Conservation (phyloP, 2,329 filamentous ascomycete species). For the Ceratocystis colombiana region DNA sequence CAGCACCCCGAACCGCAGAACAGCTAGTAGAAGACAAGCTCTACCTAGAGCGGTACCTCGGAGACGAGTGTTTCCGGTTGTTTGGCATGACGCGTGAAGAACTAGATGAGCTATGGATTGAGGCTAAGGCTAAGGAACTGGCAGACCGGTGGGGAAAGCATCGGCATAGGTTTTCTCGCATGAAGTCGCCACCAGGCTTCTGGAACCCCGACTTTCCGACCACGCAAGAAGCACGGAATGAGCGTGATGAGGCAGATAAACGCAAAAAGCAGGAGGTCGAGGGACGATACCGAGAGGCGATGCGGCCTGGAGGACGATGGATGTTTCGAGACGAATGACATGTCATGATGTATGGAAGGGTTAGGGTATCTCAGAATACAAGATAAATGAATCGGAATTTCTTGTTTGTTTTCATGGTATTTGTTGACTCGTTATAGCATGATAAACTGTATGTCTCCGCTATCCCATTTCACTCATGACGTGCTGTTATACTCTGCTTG, state of each 20-base stretch:
- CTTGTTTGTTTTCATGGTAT: too few species aligned
- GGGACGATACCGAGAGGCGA: conserved; percentile 70
- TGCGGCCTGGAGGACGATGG: conserved; percentile 66
- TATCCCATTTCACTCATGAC: too few species aligned
- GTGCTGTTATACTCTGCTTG: too few species aligned
- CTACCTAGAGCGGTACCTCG: conserved; percentile 48
- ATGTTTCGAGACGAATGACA: conserved; percentile 66
- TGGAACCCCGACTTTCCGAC: conserved; percentile 84
- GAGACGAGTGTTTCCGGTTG: conserved; percentile 49
- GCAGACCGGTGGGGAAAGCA: conserved; percentile 71
- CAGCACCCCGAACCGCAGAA: conserved; percentile 33
- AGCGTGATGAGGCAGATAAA: conserved; percentile 55
- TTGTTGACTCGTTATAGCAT: too few species aligned
- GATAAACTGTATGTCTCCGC: too few species aligned
- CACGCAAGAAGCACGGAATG: conserved; percentile 66
- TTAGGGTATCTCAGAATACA: background rate
- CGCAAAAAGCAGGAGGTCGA: conserved; percentile 55
- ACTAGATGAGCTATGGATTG: conserved; percentile 56
- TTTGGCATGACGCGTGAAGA: conserved; percentile 50
- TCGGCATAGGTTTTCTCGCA: conserved; percentile 60
- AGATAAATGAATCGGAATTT: background rate
- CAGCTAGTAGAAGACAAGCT: conserved; percentile 38
- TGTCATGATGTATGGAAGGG: background rate
- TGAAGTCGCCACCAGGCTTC: conserved; percentile 70
- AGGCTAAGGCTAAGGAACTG: conserved; percentile 62